These are phyloP conservation scores for Vitis hybrid DNA, from an alignment of 177 flowering plant genomes.

Conservation along the genomic window DNA sequence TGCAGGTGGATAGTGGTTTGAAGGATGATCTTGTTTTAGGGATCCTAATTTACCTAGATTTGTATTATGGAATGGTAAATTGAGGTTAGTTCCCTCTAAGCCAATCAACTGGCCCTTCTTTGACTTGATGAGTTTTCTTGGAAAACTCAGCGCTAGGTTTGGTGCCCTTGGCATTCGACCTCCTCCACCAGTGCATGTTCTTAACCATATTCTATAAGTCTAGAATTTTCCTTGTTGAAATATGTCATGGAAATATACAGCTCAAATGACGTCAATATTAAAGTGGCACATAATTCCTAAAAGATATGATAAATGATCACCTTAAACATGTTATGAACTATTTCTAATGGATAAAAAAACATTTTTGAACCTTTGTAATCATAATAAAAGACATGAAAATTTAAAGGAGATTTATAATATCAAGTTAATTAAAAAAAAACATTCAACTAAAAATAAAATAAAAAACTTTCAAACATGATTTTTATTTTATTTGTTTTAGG, in stretches of 20 bases:
- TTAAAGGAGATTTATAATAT: too few relatives aligned
- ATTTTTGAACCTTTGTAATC: too few relatives aligned
- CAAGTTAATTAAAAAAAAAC: too few relatives aligned
- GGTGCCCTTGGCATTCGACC: conserved; percentile 93
- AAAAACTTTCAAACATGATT: too few relatives aligned
- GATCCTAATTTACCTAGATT: conserved; percentile 92
- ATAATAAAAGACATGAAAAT: too few relatives aligned
- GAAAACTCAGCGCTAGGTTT: conserved; percentile 87
- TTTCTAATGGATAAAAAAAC: too few relatives aligned
- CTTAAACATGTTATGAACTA: too few relatives aligned
- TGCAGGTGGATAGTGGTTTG: conserved; percentile 85
- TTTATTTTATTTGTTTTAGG: too few relatives aligned
- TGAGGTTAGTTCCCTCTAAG: conserved; percentile 87
- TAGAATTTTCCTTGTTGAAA: neutral
- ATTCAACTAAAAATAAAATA: too few relatives aligned
- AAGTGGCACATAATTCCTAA: too few relatives aligned
- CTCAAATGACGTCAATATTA: too few relatives aligned
- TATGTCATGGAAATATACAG: neutral
- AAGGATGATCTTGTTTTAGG: conserved; percentile 87
- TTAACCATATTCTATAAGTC: neutral
- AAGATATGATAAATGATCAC: too few relatives aligned
- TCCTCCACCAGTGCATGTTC: conserved; percentile 85
- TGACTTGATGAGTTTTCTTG: conserved; percentile 84
- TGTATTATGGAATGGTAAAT: conserved; percentile 80
- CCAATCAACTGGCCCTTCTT: conserved; percentile 77